phyloP scores from a whole-genome alignment of 257 asterid genomes.

The Solanum megistacrolobum region DNA sequence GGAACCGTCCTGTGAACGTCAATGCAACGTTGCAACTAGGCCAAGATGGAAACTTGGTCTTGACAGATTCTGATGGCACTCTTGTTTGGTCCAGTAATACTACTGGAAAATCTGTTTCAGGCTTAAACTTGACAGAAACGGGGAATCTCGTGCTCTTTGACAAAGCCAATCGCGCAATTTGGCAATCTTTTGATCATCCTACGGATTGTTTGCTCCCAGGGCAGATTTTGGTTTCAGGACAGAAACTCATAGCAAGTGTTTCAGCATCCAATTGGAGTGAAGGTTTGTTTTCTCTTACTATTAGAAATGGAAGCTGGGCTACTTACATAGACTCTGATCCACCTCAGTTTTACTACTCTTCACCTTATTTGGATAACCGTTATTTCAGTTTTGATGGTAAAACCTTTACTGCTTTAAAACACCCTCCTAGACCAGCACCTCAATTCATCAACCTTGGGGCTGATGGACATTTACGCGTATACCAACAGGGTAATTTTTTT shows the following conservation, averaged over 20 bases:
- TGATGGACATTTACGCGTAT: background rate
- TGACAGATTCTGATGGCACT: background rate
- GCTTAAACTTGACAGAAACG: background rate
- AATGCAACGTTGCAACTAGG: background rate
- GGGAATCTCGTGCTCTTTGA: background rate
- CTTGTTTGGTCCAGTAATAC: constrained; percentile 4
- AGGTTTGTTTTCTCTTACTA: background rate
- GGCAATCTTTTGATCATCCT: constrained; percentile 14
- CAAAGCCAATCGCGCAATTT: accelerated
- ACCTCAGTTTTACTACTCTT: background rate
- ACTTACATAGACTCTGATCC: background rate
- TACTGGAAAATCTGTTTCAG: background rate
- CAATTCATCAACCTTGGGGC: background rate
- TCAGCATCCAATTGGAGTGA: background rate
- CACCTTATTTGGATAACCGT: background rate
- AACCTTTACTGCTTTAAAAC: background rate
- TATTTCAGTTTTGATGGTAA: background rate
- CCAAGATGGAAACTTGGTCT: constrained; percentile 4
- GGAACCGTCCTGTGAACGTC: background rate
- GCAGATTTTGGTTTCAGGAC: background rate
- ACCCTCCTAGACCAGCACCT: background rate
- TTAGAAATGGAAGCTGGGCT: background rate
- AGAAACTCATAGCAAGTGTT: background rate
- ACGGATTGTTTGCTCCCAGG: background rate
- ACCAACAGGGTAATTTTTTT: background rate